Percentiles rank a stretch among this genome's conserved stretches.
Conservation (phyloP, 164 flowering plant species). For the Magnolia changhungtana region DNA sequence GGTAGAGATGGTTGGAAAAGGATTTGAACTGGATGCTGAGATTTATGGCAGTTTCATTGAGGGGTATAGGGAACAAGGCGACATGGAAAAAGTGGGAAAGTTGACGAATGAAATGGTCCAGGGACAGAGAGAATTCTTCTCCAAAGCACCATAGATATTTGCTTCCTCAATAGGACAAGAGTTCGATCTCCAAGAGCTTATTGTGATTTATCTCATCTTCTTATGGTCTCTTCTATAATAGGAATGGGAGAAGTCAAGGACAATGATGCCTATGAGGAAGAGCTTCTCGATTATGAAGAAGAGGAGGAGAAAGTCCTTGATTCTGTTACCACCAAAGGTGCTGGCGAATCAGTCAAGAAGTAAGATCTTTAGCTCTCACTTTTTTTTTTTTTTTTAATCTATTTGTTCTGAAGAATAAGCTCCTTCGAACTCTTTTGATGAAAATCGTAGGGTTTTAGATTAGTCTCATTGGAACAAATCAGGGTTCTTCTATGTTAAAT, state of each 20-base stretch:
- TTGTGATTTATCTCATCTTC: not conserved
- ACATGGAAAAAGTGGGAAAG: constrained; percentile 36
- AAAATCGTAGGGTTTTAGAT: not conserved
- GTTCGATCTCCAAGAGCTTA: constrained; percentile 1
- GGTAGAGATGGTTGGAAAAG: constrained; percentile 76
- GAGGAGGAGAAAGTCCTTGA: constrained; percentile 87
- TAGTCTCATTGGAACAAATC: not conserved
- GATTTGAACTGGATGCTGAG: constrained; percentile 52
- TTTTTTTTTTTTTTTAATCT: not conserved
- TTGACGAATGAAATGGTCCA: constrained; percentile 56
- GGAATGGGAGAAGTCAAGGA: constrained; percentile 78
- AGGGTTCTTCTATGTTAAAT: too few relatives aligned
- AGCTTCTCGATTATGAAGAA: constrained; percentile 96
- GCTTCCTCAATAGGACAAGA: not conserved
- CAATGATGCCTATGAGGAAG: constrained; percentile 86
- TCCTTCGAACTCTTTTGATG: not conserved
- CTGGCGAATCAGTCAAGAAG: constrained; percentile 82
- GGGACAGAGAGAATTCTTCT: not conserved
- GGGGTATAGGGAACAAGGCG: constrained; percentile 50
- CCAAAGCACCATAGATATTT: not conserved
- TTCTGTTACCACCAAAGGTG: constrained; percentile 50
- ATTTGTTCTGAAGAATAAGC: not conserved
- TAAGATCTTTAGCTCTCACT: constrained; percentile 22
- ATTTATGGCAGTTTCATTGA: constrained; percentile 57
- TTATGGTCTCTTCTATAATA: not conserved